Percentiles rank a stretch among this genome's conserved stretches.
phyloP scores from a whole-genome alignment of 441 rosid genomes.

The Metrosideros polymorpha region DNA sequence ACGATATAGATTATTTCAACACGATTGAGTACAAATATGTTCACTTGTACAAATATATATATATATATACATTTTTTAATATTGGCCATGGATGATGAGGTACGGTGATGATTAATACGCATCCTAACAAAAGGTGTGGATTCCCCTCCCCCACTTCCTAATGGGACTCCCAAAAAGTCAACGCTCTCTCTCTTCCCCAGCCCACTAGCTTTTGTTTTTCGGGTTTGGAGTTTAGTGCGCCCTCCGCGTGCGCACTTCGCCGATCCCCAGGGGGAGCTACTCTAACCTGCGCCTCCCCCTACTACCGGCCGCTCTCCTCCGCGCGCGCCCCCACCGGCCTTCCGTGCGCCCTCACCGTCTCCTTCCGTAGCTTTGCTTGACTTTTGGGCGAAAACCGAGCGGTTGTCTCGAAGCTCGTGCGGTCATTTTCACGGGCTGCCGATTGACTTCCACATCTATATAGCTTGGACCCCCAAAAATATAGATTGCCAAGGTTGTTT shows the following conservation, averaged over 20 bases:
- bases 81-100: neutral
- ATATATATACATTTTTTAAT: no score
- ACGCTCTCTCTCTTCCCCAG: conserved; percentile 14
- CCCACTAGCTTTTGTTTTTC: neutral
- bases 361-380: neutral
- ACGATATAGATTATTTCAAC: accelerated
- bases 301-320: neutral
- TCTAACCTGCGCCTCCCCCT: conserved; percentile 15
- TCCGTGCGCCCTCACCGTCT: neutral
- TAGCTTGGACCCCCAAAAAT: neutral
- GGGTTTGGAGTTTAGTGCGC: neutral
- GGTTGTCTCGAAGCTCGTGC: neutral
- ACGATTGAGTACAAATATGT: neutral
- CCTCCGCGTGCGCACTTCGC: conserved; percentile 12
- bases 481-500: neutral
- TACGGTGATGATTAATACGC: neutral
- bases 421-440: neutral
- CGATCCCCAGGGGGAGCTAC: neutral
- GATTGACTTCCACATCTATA: neutral
- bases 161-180: conserved; percentile 24
- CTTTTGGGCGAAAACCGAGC: neutral
- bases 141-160: neutral
- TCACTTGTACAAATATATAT: no score
- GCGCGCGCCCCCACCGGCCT: neutral
- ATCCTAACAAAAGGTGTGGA: conserved; percentile 4